These are phyloP conservation scores for Thalassia testudinum DNA, from an alignment of 116 monocot species.

Conservation along the genomic window DNA sequence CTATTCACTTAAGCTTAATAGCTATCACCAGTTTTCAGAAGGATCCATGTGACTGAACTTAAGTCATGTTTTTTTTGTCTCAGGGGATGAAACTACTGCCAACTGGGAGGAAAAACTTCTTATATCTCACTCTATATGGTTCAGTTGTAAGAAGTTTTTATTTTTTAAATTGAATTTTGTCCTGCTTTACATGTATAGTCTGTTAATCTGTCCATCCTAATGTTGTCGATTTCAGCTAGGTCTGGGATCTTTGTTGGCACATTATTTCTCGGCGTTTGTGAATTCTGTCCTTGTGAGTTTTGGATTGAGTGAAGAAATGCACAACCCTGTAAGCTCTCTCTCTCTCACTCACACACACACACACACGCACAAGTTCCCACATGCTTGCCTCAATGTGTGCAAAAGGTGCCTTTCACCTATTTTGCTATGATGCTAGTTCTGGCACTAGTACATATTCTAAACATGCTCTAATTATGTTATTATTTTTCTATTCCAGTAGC, in stretches of 20 bases:
- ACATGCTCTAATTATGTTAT: too few relatives aligned
- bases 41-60: too few relatives aligned
- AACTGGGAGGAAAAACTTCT: conserved; percentile 71
- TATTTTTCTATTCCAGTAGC: too few relatives aligned
- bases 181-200: not conserved
- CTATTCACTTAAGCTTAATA: too few relatives aligned
- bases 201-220: not conserved
- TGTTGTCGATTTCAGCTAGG: conserved; percentile 43
- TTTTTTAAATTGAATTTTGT: not conserved
- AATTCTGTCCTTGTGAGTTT: conserved; percentile 65
- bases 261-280: conserved; percentile 72
- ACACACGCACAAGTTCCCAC: not conserved
- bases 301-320: conserved; percentile 82
- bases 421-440: too few relatives aligned
- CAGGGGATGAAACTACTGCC: conserved; percentile 97
- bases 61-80: too few relatives aligned
- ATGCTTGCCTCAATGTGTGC: too few relatives aligned
- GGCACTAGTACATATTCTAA: too few relatives aligned
- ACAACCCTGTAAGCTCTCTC: conserved; percentile 66
- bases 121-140: conserved; percentile 84
- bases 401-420: too few relatives aligned
- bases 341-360: not conserved
- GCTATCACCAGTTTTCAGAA: too few relatives aligned
- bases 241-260: conserved; percentile 63
- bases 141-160: conserved; percentile 47